Percentiles rank a stretch among this genome's conserved stretches.
These are phyloP conservation scores for Leccinum arenicola DNA, from an alignment of 768 basidiomycete genomes.

Conservation along the genomic window DNA sequence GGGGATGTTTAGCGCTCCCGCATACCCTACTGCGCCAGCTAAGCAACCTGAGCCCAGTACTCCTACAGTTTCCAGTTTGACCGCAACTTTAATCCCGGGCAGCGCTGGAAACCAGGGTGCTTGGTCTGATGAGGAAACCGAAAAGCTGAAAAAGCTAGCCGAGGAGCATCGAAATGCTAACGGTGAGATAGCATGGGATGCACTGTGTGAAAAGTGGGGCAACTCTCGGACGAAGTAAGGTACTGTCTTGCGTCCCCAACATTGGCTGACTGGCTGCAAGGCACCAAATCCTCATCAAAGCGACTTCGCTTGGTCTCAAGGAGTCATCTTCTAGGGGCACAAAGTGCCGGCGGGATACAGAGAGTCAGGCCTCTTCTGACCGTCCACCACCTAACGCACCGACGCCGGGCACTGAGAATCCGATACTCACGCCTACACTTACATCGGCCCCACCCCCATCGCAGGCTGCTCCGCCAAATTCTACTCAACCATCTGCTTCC, in stretches of 20 bases:
- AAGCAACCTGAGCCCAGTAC: slow-evolving; percentile 25
- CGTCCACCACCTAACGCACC: slow-evolving; percentile 22
- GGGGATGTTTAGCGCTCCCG: slow-evolving; percentile 31
- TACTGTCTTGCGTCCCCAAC: slow-evolving; percentile 1
- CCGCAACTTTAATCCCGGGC: slow-evolving; percentile 16
- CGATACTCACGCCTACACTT: slow-evolving; percentile 13
- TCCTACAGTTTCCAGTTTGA: slow-evolving; percentile 27
- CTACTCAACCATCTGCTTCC: slow-evolving; percentile 23
- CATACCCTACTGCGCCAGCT: slow-evolving; percentile 47
- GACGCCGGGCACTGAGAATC: slow-evolving; percentile 20
- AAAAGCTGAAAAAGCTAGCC: slow-evolving; percentile 62
- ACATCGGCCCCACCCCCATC: slow-evolving; percentile 28
- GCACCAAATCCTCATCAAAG: slow-evolving; percentile 82
- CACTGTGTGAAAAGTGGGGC: slow-evolving; percentile 73
- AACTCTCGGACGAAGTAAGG: slow-evolving; percentile 65
- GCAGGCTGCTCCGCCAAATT: slow-evolving; percentile 31
- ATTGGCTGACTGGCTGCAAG: slow-evolving; percentile 35
- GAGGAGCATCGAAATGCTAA: slow-evolving; percentile 58
- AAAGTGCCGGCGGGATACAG: slow-evolving; percentile 55
- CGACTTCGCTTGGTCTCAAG: slow-evolving; percentile 74
- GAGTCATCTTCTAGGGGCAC: slow-evolving; percentile 64
- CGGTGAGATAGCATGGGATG: slow-evolving; percentile 72
- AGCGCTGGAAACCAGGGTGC: slow-evolving; percentile 59
- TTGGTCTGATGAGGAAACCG: slow-evolving; percentile 79
- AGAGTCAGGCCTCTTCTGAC: slow-evolving; percentile 31